Percentiles rank a stretch among this genome's conserved stretches.
phyloP scores from a whole-genome alignment of 805 yeast genomes.

The Barnettozyma populi region DNA sequence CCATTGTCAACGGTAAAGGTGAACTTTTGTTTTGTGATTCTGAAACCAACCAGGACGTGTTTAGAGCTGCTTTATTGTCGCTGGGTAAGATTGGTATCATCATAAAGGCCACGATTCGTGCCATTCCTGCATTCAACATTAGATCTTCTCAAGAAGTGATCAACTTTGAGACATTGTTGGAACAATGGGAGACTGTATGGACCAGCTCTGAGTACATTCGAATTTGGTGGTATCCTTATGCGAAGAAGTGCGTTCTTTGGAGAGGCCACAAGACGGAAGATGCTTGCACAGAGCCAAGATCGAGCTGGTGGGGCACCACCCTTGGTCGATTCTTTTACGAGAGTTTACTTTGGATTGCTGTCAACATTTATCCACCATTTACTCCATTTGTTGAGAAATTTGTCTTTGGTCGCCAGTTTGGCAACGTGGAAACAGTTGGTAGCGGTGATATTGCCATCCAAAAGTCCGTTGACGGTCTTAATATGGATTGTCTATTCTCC shows the following conservation, averaged over 20 bases:
- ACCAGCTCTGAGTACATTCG: conserved; percentile 85
- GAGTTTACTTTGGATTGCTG: conserved; percentile 71
- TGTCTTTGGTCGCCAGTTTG: conserved; percentile 82
- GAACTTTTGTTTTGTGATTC: conserved; percentile 45
- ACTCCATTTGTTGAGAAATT: conserved; percentile 85
- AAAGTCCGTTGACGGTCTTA: conserved; percentile 78
- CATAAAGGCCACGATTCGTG: conserved; percentile 76
- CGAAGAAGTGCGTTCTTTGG: conserved; percentile 84
- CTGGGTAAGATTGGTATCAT: conserved; percentile 91
- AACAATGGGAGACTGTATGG: conserved; percentile 77
- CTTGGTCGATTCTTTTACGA: conserved; percentile 80
- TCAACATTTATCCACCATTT: conserved; percentile 61
- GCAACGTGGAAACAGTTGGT: conserved; percentile 59
- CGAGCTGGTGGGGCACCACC: conserved; percentile 80
- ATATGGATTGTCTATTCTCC: conserved; percentile 91
- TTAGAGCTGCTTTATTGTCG: conserved; percentile 78
- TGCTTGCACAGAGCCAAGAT: conserved; percentile 55
- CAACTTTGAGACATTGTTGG: conserved; percentile 64
- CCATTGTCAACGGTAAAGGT: conserved; percentile 73
- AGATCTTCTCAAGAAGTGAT: conserved; percentile 79
- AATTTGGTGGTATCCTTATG: conserved; percentile 97
- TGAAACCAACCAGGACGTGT: conserved; percentile 60
- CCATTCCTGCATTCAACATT: conserved; percentile 78
- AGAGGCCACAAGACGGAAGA: conserved; percentile 75
- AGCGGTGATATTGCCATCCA: conserved; percentile 64